Evolutionary conservation across 129 eudicot species (phyloP), one percentile per base, ranked within the genome.

Genomic region (Sambucus nigra): DNA sequence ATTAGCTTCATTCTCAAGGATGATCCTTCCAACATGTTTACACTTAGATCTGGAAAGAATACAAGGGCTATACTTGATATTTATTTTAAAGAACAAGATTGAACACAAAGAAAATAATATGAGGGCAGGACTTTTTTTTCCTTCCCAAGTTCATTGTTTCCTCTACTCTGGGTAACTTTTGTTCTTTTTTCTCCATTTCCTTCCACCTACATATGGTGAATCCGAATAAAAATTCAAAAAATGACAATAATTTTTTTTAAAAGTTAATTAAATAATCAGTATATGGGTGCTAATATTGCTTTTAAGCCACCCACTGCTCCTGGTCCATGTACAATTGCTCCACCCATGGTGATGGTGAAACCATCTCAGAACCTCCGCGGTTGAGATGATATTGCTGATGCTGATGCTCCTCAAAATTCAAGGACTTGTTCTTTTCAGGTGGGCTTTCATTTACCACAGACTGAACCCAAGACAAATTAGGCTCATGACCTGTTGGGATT

Each of bases 271-370:
- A 39, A 57, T 48, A 48, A 69, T 68, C 73, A 40, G n/a, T n/a
- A 38, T n/a, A 22, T 7, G 11, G 23, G 15, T 20, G 60, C 31
- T 35, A 21, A 10, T 5, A 21, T 18, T 1, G 19, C 28, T 6
- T 15, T 74, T 51, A 83, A 65, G 80, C 75, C 46, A 70, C 81
- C 60, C 79, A 59, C 64, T 80, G 94, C 69, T 80, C 83, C 47
- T 72, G 75, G 73, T 72, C 88, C 74, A 65, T 32, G 65, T 68
- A 74, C 15, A 73, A 51, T 54, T 84, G 84, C 61, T 84, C 94
- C 67, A 69, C 73, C 94, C 84, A 79, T 38, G 75, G 56, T 16
- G 81, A 79, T 38, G 75, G 56, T 16, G 81, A 52, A 41, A 76
- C 22, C 53, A 39, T 53, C 68, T 74, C 75, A 4, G 67, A 51